Evolutionary conservation across 495 filamentous ascomycete species (phyloP), one percentile per base, ranked within the genome.

Genomic region (Penicillium macrosclerotiorum): DNA sequence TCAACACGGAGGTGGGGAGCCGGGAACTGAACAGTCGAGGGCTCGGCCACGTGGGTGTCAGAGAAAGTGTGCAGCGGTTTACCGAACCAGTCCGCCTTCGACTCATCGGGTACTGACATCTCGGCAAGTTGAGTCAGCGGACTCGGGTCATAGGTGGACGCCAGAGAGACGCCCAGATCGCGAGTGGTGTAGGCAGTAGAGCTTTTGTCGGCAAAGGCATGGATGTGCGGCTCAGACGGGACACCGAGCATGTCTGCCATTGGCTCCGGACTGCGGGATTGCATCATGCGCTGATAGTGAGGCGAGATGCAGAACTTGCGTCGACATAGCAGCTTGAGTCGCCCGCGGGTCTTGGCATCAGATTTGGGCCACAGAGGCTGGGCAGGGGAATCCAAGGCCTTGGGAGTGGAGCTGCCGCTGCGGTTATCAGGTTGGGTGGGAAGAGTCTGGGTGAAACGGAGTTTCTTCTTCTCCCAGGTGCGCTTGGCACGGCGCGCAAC

Each of bases 141-240:
- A 33, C 81, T 85, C 25, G 85, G 77, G 11, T 90, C 78, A 7
- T 87, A 86, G 65, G 86, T 90, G 14, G 89, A 77, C 3, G 82
- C 78, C 26, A 98, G 79, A 26, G 93, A 96, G 27, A 95, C 69
- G 31, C 88, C 84, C 69, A 97, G 85, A 42, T 93, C 90, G 32
- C 87, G 84, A 8, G 85, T 89, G 3, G 82, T 69, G 57, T 82
- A 84, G 17, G 72, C 58, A 12, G 67, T 49, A 12, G 66, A 60
- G n/a, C 45, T 57, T 11, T 50, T 60, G 13, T 56, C 47, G 19
- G 64, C 47, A 22, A 54, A 38, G 52, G 42, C 43, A 41, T 55
- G 57, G 43, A 44, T 49, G 23, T 39, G 54, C 6, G 65, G 24
- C 35, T 52, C 47, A 13, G 44, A 9, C 23, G 52, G 27, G 7